Base-by-base conservation (phyloP, 2,329 filamentous ascomycete species). In the Nemania sp. region DNA sequence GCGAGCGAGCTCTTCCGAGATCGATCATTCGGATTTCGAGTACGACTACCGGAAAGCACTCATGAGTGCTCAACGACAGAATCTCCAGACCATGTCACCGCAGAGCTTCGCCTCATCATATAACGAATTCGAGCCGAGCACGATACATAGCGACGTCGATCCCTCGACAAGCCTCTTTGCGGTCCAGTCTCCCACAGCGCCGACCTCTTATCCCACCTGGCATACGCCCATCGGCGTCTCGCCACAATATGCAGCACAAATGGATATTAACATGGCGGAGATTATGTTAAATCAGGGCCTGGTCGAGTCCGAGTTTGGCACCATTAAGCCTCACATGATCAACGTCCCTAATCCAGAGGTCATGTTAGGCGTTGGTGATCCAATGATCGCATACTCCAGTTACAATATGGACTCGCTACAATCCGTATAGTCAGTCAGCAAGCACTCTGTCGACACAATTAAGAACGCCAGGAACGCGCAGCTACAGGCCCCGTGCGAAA, bases 311-410 rank as follows among this genome's bases (percentile, higher is more conserved):
- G 80, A 82, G 42, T 83, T 83, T 51, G 79, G 80, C 39, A 81
- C 78, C 25, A 81, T 85, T 65, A 85, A 85, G 75, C 82, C 83
- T 12, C 81, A 84, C 57, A 77, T 82, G 46, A 74, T 85, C 45
- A 80, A 80, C 39, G 81, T 80, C 65, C 74, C 79, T 43, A 82
- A 83, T 54, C 77, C 81, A 1, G 82, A 84, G 46, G 80, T 82
- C 7, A 86, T 86, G 82, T 76, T 85, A 70, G 81, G 83, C 17
- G 79, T 84, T 68, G 80, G 78, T 17, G 83, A 86, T 62, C 83
- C 83, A 1, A 85, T 85, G 83, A 84, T 86, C 7, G 62, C 62
- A 57, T 86, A 81, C 67, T 76, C 79, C 2, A 80, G 81, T 46
- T 84, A 80, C 68, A 81, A 83, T 68, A 72, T 74, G 67, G 72